Conservation (phyloP, 1,139 yeast genomes). For the Yamadazyma membranifaciens region DNA sequence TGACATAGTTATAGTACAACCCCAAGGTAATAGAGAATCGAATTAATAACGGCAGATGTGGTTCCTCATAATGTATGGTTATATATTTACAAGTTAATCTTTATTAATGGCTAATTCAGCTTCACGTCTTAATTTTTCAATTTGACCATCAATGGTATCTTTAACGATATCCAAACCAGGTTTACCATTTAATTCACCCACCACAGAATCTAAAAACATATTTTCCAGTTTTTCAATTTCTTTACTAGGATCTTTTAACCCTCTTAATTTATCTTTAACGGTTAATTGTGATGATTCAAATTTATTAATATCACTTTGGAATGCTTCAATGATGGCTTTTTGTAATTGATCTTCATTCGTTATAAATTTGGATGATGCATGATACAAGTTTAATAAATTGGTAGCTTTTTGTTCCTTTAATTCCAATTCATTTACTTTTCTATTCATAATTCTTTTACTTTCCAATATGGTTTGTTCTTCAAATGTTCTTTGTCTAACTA, state of each 20-base stretch:
- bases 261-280: constrained; percentile 37
- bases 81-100: constrained; percentile 3
- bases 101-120: constrained; percentile 21
- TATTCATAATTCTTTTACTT: constrained; percentile 39
- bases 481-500: constrained; percentile 68
- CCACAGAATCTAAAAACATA: constrained; percentile 34
- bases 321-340: constrained; percentile 55
- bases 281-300: constrained; percentile 35
- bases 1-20: too few relatives aligned
- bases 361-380: constrained; percentile 64
- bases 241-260: constrained; percentile 23
- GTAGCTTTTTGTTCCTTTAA: constrained; percentile 48
- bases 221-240: constrained; percentile 34
- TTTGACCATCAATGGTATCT: constrained; percentile 38
- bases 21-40: too few relatives aligned
- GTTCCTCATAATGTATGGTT: too few relatives aligned
- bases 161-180: constrained; percentile 50
- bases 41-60: too few relatives aligned
- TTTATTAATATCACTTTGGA: constrained; percentile 42
- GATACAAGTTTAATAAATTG: constrained; percentile 66
- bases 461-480: constrained; percentile 56
- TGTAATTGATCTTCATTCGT: constrained; percentile 65
- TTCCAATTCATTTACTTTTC: constrained; percentile 32
- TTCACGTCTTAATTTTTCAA: constrained; percentile 35
- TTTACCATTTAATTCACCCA: constrained; percentile 39